A percentile compares a stretch with the other conserved stretches of the same genome.
These are phyloP conservation scores for Neurospora sp. DNA, from an alignment of 495 filamentous ascomycete species.

Conservation along the genomic window DNA sequence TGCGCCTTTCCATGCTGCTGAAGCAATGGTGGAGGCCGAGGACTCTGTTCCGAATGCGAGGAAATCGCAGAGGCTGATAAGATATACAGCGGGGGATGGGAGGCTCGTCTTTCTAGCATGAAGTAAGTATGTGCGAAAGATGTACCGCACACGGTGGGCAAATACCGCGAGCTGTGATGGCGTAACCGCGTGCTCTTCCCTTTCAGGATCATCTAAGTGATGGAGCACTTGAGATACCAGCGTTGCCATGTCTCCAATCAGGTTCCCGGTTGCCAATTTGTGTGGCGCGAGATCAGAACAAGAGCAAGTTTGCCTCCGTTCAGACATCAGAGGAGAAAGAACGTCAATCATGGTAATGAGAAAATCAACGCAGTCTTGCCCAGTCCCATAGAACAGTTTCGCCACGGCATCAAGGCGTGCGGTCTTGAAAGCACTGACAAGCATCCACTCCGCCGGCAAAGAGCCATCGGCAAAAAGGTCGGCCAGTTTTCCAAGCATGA, in stretches of 20 bases:
- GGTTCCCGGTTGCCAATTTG: slow-evolving; percentile 4
- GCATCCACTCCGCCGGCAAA: slow-evolving; percentile 35
- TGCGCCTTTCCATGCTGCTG: slow-evolving; percentile 12
- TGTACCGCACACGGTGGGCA: slow-evolving; percentile 10
- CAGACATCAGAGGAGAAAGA: slow-evolving; percentile 19
- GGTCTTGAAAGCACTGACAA: slow-evolving; percentile 28
- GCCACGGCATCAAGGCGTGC: slow-evolving; percentile 19
- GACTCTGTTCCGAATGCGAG: slow-evolving; percentile 6
- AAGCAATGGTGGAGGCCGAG: neutral
- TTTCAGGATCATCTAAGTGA: neutral
- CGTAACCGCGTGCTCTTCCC: neutral
- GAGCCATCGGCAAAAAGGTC: slow-evolving; percentile 21
- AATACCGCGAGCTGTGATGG: neutral
- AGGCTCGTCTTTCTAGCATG: slow-evolving; percentile 2
- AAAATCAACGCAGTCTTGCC: slow-evolving; percentile 28
- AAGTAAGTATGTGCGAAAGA: slow-evolving; percentile 3
- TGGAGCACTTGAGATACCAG: slow-evolving; percentile 15
- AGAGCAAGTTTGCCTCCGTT: neutral
- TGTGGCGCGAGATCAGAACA: slow-evolving; percentile 1
- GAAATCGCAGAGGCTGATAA: slow-evolving; percentile 18
- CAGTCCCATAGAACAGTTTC: slow-evolving; percentile 5
- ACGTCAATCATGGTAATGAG: slow-evolving; percentile 22
- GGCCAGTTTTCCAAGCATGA: slow-evolving; percentile 27
- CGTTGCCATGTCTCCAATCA: slow-evolving; percentile 8
- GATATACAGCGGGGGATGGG: slow-evolving; percentile 13